Conservation (phyloP, 2,329 filamentous ascomycete genomes). For the Colletotrichum falcatum region DNA sequence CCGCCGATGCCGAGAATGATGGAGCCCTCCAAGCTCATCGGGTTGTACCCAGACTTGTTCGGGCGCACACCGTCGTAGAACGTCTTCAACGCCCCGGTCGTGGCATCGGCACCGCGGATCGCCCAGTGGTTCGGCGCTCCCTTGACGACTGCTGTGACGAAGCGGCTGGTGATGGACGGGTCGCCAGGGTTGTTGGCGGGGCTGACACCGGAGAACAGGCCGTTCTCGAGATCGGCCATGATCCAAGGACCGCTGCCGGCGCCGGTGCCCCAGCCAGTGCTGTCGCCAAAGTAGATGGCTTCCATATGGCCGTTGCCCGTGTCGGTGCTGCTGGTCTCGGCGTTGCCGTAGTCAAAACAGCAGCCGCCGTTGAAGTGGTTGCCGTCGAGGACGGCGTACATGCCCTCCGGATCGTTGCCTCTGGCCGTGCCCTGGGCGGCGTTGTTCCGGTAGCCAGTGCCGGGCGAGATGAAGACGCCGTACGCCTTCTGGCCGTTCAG, state of each 20-base stretch:
- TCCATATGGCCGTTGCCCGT: conserved; percentile 77
- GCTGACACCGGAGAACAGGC: conserved; percentile 68
- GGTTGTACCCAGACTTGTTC: conserved; percentile 64
- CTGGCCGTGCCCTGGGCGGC: conserved; percentile 62
- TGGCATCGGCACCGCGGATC: conserved; percentile 68
- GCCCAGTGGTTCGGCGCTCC: conserved; percentile 68
- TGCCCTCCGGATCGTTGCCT: conserved; percentile 67
- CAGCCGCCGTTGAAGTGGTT: conserved; percentile 69
- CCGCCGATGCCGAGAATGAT: conserved; percentile 79
- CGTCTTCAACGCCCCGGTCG: conserved; percentile 65
- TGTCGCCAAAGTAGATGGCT: conserved; percentile 73
- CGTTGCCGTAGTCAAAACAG: conserved; percentile 70
- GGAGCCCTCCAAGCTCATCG: conserved; percentile 74
- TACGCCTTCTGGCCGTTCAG: conserved; percentile 72
- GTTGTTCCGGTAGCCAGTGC: conserved; percentile 73
- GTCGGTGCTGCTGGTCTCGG: conserved; percentile 63
- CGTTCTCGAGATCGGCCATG: conserved; percentile 77
- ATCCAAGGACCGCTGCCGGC: conserved; percentile 72
- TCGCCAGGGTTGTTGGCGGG: conserved; percentile 61
- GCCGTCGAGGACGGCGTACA: conserved; percentile 71
- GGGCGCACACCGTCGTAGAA: conserved; percentile 70
- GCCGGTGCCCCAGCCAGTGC: conserved; percentile 66
- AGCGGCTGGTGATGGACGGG: conserved; percentile 65
- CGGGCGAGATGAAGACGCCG: conserved; percentile 71
- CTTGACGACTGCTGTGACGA: conserved; percentile 69